Evolutionary conservation across 257 asterid species (phyloP).

Genomic region (Penstemon davidsonii): DNA sequence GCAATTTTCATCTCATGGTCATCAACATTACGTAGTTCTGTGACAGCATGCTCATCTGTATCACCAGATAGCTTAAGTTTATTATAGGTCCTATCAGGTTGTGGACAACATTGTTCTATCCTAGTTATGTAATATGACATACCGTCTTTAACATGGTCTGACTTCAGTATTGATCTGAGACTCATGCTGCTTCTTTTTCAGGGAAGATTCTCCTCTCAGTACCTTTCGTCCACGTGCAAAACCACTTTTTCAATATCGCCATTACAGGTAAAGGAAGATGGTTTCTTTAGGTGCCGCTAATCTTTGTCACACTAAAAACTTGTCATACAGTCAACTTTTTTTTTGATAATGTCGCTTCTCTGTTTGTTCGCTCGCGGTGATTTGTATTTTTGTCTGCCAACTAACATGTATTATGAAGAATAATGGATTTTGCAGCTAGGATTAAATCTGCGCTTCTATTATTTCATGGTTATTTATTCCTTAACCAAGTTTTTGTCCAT

Average conservation of each 20-base stretch:
- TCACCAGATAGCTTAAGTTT: constrained; percentile 20
- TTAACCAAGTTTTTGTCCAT: constrained; percentile 1
- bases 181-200: constrained; percentile 39
- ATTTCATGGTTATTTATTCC: not conserved
- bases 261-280: constrained; percentile 74
- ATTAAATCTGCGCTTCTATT: constrained; percentile 1
- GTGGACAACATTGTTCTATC: constrained; percentile 11
- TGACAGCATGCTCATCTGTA: constrained; percentile 25
- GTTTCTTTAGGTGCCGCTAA: constrained; percentile 26
- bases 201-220: constrained; percentile 89
- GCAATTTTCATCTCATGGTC: constrained; percentile 5
- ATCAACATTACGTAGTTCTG: constrained; percentile 20
- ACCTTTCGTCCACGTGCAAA: constrained; percentile 93
- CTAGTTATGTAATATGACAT: constrained; percentile 21
- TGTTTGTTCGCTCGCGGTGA: constrained; percentile 24
- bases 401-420: constrained; percentile 3
- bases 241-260: constrained; percentile 99
- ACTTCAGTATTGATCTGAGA: constrained; percentile 29
- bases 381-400: constrained; percentile 13
- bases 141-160: constrained; percentile 24
- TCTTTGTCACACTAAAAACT: not conserved
- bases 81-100: constrained; percentile 19
- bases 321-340: not conserved
- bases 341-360: constrained; percentile 16
- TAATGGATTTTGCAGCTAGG: constrained; percentile 5